These are phyloP conservation scores for Zymoseptoria tritici DNA, from an alignment of 2,329 filamentous ascomycete genomes.

Conservation along the genomic window DNA sequence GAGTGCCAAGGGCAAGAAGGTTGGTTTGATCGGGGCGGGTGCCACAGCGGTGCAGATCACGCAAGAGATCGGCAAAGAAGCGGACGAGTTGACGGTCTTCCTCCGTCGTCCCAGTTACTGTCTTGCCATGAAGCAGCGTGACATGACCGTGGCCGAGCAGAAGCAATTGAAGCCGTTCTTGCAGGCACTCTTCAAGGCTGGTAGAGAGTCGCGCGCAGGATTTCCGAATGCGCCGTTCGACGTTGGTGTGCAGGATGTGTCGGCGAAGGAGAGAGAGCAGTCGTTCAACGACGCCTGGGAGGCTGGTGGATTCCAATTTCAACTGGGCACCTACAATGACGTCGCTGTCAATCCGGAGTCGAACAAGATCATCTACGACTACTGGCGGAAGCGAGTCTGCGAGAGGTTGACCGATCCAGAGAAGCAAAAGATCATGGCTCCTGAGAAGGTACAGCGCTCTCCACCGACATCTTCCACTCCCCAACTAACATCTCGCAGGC, in stretches of 20 bases:
- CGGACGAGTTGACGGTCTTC: conserved; percentile 48
- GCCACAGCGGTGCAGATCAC: conserved; percentile 37
- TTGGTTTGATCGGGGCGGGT: conserved; percentile 38
- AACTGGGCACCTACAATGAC: conserved; percentile 49
- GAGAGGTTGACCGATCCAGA: conserved; percentile 44
- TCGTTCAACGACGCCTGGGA: conserved; percentile 38
- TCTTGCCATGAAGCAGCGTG: conserved; percentile 50
- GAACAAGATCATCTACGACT: conserved; percentile 48
- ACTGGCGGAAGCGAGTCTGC: conserved; percentile 48
- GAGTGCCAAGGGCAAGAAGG: conserved; percentile 30
- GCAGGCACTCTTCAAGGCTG: conserved; percentile 40
- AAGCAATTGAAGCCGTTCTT: conserved; percentile 37
- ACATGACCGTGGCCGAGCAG: conserved; percentile 43
- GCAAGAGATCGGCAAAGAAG: conserved; percentile 27
- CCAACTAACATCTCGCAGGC: conserved; percentile 18
- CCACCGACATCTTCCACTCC: background rate
- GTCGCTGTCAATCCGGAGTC: conserved; percentile 39
- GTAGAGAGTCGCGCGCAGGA: conserved; percentile 39
- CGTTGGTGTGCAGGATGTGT: conserved; percentile 44
- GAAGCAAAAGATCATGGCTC: conserved; percentile 45
- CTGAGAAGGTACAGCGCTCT: conserved; percentile 36
- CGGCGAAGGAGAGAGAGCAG: conserved; percentile 34
- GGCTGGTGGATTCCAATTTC: conserved; percentile 48
- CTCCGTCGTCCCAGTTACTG: conserved; percentile 60
- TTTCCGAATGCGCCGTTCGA: conserved; percentile 46